A percentile compares a stretch with the other conserved stretches of the same genome.
Conservation (phyloP, 805 yeast genomes). For the Zygotorulaspora chibaensis region DNA sequence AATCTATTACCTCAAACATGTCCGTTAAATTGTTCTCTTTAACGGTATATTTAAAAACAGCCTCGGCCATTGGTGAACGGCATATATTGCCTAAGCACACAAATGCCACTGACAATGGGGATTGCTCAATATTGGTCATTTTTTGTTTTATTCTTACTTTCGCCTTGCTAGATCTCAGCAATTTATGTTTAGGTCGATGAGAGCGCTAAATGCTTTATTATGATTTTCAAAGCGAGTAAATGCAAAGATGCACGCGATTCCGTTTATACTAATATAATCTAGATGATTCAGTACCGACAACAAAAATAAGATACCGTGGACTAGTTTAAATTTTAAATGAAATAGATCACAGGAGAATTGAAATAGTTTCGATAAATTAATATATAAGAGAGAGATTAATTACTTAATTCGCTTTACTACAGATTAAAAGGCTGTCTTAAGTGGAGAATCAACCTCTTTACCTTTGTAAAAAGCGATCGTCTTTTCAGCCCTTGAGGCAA, state of each 20-base stretch:
- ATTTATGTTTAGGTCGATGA: neutral
- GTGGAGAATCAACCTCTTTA: conserved; percentile 64
- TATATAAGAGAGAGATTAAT: neutral
- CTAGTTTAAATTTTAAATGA: too few relatives aligned
- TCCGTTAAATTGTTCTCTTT: conserved; percentile 40
- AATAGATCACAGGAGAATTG: neutral
- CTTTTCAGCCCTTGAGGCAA: conserved; percentile 79
- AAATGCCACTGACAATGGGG: conserved; percentile 66
- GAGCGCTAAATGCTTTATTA: neutral
- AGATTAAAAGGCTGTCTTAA: conserved; percentile 67
- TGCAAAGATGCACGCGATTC: too few relatives aligned
- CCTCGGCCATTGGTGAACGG: conserved; percentile 98
- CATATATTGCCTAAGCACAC: conserved; percentile 90
- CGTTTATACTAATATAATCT: too few relatives aligned
- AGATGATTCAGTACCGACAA: too few relatives aligned
- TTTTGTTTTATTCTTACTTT: too few relatives aligned
- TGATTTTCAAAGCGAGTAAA: neutral
- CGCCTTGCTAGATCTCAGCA: too few relatives aligned
- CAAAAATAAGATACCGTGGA: too few relatives aligned
- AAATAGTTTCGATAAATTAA: neutral
- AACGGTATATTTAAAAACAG: conserved; percentile 70
- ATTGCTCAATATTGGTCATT: neutral
- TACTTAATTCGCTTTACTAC: neutral
- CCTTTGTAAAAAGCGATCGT: conserved; percentile 83
- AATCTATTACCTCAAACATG: conserved; percentile 60